These are phyloP conservation scores for Crithidia mellificae DNA, from an alignment of 208 protist species.

Conservation along the genomic window DNA sequence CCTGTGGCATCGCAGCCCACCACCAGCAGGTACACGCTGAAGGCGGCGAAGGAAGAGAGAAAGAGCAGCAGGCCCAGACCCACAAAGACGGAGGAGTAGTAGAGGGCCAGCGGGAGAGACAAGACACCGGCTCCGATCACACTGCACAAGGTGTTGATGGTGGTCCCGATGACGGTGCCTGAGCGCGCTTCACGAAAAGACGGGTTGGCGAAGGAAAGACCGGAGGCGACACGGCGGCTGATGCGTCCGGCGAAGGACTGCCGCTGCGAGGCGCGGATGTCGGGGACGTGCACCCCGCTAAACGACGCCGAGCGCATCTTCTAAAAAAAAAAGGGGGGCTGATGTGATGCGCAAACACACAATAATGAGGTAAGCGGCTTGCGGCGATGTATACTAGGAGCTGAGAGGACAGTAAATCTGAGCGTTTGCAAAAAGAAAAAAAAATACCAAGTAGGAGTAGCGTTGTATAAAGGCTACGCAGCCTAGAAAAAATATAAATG, in stretches of 20 bases:
- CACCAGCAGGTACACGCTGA: slow-evolving; percentile 59
- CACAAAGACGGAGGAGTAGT: slow-evolving; percentile 55
- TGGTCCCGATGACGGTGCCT: slow-evolving; percentile 49
- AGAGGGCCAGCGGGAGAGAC: slow-evolving; percentile 65
- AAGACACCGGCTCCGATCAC: slow-evolving; percentile 77
- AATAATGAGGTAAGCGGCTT: too few relatives aligned
- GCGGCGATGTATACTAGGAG: too few relatives aligned
- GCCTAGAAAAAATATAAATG: too few relatives aligned
- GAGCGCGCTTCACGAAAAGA: slow-evolving; percentile 26
- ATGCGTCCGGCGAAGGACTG: slow-evolving; percentile 51
- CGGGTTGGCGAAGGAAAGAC: slow-evolving; percentile 51
- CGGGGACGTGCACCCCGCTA: slow-evolving; percentile 12
- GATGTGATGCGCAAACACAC: too few relatives aligned
- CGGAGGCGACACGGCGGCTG: slow-evolving; percentile 43
- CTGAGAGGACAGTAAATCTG: too few relatives aligned
- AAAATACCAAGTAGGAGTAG: too few relatives aligned
- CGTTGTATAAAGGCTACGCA: too few relatives aligned
- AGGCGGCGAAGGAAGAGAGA: slow-evolving; percentile 39
- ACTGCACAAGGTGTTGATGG: slow-evolving; percentile 76
- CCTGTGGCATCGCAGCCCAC: slow-evolving; percentile 54
- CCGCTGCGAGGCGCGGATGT: slow-evolving; percentile 24
- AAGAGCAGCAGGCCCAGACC: slow-evolving; percentile 44
- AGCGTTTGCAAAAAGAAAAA: too few relatives aligned
- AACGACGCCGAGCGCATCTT: slow-evolving; percentile 12
- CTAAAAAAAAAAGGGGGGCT: slow-evolving; percentile 8